Evolutionary conservation across 169 alveolate genomes (phyloP), one percentile per base, ranked within the genome.

Genomic region (Eimeria tenella): DNA sequence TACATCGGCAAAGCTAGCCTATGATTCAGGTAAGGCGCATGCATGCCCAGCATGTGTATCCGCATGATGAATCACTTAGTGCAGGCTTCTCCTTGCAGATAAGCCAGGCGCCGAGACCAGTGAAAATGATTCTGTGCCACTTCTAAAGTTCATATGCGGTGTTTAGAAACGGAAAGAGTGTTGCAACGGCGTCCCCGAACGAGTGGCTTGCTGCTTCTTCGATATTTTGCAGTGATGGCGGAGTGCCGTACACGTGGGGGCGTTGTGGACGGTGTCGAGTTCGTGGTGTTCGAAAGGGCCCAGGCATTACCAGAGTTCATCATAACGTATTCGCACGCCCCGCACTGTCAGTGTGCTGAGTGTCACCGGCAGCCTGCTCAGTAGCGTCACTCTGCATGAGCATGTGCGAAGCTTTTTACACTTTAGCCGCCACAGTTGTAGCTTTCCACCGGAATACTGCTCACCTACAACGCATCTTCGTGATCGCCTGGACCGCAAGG

Each of bases 251-350:
- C 94, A 63, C 91, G 84, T 11, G 95, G 95, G 15, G 95, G 95
- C 71, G 75, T 93, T n/a, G 95, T 93, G 65, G 95, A 93, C 94
- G 68, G 91, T 50, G 86, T 75, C 71, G 95, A 93, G 86, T 93
- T 75, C 71, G 94, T 93, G 19, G 94, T 93, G 63, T 93, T 75
- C 62, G 95, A 93, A 70, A 50, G 95, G 58, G 93, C 93, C 7
- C 95, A 93, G 91, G 95, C 95, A 15, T 73, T 93, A 87, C 95
- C 95, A 4, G 73, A 79, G 86, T 93, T 71, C 91, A 23, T 90
- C 53, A 86, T 93, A 21, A 83, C 93, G 65, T 93, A 93, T 60
- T 60, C 90, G 4, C 95, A 93, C 75, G 95, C 74, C 70, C 77
- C 90, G 21, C 84, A 86, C 42, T 86, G 93, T 70, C 93, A 86